Evolutionary conservation across 352 stramenopile genomes (phyloP), one percentile per base, ranked within the genome.

Genomic region (Pythium vanterpoolii): DNA sequence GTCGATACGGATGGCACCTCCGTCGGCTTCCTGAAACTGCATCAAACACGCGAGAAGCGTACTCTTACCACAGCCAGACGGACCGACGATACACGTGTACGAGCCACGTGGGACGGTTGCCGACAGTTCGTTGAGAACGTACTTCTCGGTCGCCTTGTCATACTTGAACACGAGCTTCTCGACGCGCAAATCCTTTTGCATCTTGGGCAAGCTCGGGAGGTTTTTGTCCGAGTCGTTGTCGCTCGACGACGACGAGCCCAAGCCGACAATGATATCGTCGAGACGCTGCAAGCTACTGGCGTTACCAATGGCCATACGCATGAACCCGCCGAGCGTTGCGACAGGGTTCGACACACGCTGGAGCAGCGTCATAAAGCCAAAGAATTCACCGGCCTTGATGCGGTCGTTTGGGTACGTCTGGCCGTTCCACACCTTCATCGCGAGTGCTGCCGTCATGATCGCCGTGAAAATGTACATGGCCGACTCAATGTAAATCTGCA

Each of bases 401-500:
- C 79, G 70, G 18, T 74, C 71, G 31, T 71, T 58, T 36, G 54
- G 46, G 63, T 70, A 65, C 13, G 38, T 49, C 4, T 23, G 27
- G 4, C 31, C 36, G 51, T 83, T 78, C 77, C 78, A 93, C 26
- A 95, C 86, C 51, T 95, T 95, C 75, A 92, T 90, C 0, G 86
- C 75, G 30, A 96, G 61, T 27, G 84, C 90, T 11, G 83, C 76
- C 33, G 82, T 94, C 77, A 96, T 90, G 61, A 94, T 87, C 7
- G 85, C 81, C 46, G 86, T 85, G 68, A 96, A 96, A 68, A 94
- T 91, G 69, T 90, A 95, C 86, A 96, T 96, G 23, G 81, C 83
- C 36, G 81, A 92, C 60, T 94, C 85, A 47, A 96, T 91, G 74
- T 96, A 93, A 49, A 96, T 96, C 69, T 96, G 86, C 57, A 96